These are phyloP conservation scores for Claviceps lovelessii DNA, from an alignment of 2,329 filamentous ascomycete genomes.

Conservation along the genomic window DNA sequence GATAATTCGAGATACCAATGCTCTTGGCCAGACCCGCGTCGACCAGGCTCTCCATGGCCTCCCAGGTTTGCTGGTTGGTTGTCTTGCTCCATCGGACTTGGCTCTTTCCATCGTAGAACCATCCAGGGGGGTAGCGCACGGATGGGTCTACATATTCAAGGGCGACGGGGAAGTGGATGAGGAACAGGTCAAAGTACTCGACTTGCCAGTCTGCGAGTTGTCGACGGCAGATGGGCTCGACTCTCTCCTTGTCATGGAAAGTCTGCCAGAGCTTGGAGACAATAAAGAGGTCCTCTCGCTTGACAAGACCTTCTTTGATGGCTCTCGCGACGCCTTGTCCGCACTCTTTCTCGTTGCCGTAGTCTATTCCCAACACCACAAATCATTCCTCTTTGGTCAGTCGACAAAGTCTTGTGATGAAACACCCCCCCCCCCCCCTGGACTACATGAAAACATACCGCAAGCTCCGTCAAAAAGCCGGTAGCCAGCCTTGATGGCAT, in stretches of 20 bases:
- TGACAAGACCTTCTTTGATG: constrained; percentile 68
- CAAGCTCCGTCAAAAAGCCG: constrained; percentile 46
- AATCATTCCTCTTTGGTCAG: not conserved
- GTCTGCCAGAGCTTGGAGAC: constrained; percentile 89
- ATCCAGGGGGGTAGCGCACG: constrained; percentile 67
- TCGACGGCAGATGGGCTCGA: constrained; percentile 60
- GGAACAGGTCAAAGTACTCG: constrained; percentile 82
- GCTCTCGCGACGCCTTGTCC: constrained; percentile 65
- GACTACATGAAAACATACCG: constrained; percentile 2
- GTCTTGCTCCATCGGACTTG: constrained; percentile 52
- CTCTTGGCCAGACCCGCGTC: constrained; percentile 52
- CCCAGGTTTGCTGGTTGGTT: constrained; percentile 69
- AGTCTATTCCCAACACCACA: constrained; percentile 32
- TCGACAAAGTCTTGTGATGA: not conserved
- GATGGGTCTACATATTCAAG: constrained; percentile 72
- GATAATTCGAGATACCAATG: constrained; percentile 78
- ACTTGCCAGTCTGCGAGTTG: constrained; percentile 72
- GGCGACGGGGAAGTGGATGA: constrained; percentile 79
- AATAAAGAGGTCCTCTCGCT: constrained; percentile 78
- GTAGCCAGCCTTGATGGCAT: constrained; percentile 52
- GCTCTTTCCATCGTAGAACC: constrained; percentile 50
- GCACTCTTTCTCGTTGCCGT: constrained; percentile 68
- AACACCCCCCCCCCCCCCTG: no score
- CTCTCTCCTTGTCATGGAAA: constrained; percentile 69
- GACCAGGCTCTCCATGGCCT: constrained; percentile 63